These are phyloP conservation scores for Tetraselmis striata DNA, from an alignment of 139 green algal species.

Conservation along the genomic window DNA sequence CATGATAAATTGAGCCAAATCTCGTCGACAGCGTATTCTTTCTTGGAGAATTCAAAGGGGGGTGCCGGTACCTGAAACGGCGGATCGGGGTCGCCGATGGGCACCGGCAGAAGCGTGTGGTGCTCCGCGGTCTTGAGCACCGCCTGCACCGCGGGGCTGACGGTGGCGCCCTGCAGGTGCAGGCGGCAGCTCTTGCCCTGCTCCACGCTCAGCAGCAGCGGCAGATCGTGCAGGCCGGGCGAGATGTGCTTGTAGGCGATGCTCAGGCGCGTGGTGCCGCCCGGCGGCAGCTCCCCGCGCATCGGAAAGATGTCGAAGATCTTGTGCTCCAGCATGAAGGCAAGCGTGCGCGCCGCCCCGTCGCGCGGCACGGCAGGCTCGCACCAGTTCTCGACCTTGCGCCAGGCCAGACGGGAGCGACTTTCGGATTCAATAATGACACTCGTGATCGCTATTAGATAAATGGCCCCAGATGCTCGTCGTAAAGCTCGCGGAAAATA, in stretches of 20 bases:
- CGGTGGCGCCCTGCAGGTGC: conserved; percentile 41
- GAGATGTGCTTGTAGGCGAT: conserved; percentile 24
- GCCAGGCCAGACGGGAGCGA: neutral
- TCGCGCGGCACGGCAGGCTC: conserved; percentile 44
- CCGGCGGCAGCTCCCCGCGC: conserved; percentile 29
- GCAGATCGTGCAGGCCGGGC: conserved; percentile 41
- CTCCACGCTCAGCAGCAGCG: conserved; percentile 45
- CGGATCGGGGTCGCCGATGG: conserved; percentile 44
- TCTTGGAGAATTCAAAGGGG: too few relatives aligned
- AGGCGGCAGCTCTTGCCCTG: conserved; percentile 58
- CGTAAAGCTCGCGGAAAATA: too few relatives aligned
- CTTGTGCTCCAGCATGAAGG: conserved; percentile 48
- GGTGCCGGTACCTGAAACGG: conserved; percentile 46
- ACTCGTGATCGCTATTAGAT: too few relatives aligned
- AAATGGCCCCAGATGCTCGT: too few relatives aligned
- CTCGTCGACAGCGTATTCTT: too few relatives aligned
- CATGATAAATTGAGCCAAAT: too few relatives aligned
- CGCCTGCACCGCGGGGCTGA: conserved; percentile 16
- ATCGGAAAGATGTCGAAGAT: conserved; percentile 50
- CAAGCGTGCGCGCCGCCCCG: conserved; percentile 33
- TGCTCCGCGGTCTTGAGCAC: conserved; percentile 9
- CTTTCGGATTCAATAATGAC: neutral
- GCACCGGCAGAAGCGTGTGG: conserved; percentile 33
- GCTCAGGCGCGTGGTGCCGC: conserved; percentile 13
- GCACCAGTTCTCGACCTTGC: conserved; percentile 69